Base-by-base conservation (phyloP, 106 monocot species). In the Hemerocallis citrina region DNA sequence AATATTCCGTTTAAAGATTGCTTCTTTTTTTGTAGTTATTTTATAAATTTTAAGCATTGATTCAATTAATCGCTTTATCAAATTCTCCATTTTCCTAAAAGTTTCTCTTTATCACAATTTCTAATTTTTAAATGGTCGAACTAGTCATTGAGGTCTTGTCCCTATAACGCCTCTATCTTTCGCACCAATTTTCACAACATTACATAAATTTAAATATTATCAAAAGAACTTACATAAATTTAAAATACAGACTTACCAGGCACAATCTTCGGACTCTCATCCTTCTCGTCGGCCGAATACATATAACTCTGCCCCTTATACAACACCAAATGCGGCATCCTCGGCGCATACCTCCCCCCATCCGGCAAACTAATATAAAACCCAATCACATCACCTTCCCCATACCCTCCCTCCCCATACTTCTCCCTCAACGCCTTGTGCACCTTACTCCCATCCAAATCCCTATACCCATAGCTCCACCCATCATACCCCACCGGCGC, bases 401-500 rank as follows among this genome's bases (percentile, higher is more conserved):
- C 54, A 55, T 87, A 96, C 3, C 84, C 87, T 34, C 77, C 83
- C 4, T 78, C 78, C 11, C 84, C 90, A 73, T 96, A 96, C 68
- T 73, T 81, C 64, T 91, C 87, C 72, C 96, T 81, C 58, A 81
- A 32, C 0, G 90, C 84, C 79, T 77, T 91, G 47, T 91, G 90
- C 28, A 96, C 65, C 69, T 91, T 96, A 13, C 66, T 67, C 23
- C 96, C 96, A 72, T 96, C 96, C 4, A 96, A 62, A 64, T 96
- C 96, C 65, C 96, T 76, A 42, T 81, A 96, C 7, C 91, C 96
- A 38, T 62, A 96, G 66, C 96, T 86, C 55, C 73, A 75, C 8
- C 70, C 72, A 44, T 96, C 96, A 27, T 79, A 96, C 1, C 96
- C 96, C 13, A 96, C 96, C 0, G 96, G 96, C 0, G 96, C 90